phyloP scores from a whole-genome alignment of 352 stramenopile genomes.

The Phytophthora ramorum region DNA sequence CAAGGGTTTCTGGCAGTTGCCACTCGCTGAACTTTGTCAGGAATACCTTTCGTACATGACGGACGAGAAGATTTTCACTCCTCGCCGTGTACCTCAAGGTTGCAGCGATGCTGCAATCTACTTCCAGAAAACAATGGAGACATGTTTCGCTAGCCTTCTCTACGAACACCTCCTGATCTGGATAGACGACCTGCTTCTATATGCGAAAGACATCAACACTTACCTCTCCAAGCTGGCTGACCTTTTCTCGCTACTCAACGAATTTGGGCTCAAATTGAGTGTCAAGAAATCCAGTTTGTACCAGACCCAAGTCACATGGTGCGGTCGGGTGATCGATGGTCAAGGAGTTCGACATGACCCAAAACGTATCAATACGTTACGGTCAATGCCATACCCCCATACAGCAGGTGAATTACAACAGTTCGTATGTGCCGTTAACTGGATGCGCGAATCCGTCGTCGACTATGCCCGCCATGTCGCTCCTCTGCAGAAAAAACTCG shows the following conservation, averaged over 20 bases:
- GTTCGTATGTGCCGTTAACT: background rate
- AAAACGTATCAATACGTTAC: background rate
- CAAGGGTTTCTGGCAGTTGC: constrained; percentile 6
- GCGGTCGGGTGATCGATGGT: constrained; percentile 3
- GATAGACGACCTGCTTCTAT: constrained; percentile 41
- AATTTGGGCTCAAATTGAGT: constrained; percentile 32
- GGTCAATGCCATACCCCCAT: background rate
- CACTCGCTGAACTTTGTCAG: background rate
- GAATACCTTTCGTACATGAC: constrained; percentile 24
- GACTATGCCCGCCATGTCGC: background rate
- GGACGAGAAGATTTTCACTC: constrained; percentile 22
- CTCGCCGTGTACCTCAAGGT: constrained; percentile 12
- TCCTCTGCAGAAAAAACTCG: background rate
- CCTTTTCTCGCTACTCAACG: constrained; percentile 22
- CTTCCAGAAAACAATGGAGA: constrained; percentile 14
- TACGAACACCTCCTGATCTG: constrained; percentile 26
- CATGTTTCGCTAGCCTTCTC: background rate
- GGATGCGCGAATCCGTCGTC: background rate
- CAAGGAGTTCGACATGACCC: background rate
- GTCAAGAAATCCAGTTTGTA: constrained; percentile 28
- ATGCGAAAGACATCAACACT: constrained; percentile 16
- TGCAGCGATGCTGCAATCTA: constrained; percentile 3
- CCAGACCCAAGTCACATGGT: constrained; percentile 23
- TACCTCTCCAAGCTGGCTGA: constrained; percentile 28
- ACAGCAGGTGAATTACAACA: background rate